phyloP scores from a whole-genome alignment of 345 rosid species.

The Citrus sp. region DNA sequence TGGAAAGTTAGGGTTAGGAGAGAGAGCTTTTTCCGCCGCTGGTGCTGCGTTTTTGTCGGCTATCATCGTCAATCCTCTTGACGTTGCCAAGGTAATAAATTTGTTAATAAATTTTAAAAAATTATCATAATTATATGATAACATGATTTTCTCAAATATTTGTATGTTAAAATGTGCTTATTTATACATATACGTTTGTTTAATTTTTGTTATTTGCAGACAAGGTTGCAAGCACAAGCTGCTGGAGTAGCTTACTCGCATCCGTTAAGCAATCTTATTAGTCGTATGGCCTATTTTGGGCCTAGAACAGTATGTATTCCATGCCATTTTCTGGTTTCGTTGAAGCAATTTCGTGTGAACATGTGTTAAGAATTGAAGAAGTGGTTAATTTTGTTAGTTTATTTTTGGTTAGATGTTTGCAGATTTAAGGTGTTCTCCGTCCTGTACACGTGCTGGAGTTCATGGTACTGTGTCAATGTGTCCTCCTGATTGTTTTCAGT shows the following conservation, averaged over 20 bases:
- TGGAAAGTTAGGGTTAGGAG: slow-evolving; percentile 54
- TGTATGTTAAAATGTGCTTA: background rate
- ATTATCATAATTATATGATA: no score
- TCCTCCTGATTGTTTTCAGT: slow-evolving; percentile 98
- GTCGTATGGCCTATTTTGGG: slow-evolving; percentile 89
- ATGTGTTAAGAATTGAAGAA: background rate
- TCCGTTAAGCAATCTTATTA: slow-evolving; percentile 73
- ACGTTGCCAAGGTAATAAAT: slow-evolving; percentile 70
- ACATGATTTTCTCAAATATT: background rate
- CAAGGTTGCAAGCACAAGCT: slow-evolving; percentile 97
- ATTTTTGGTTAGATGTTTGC: slow-evolving; percentile 71
- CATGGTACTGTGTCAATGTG: slow-evolving; percentile 97
- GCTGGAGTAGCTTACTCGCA: slow-evolving; percentile 90
- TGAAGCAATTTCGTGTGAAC: background rate
- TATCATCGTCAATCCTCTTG: slow-evolving; percentile 84
- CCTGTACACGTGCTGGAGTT: slow-evolving; percentile 92
- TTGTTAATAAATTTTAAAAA: background rate
- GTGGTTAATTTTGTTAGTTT: background rate
- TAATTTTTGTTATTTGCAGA: slow-evolving; percentile 37
- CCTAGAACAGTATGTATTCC: slow-evolving; percentile 67
- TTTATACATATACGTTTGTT: background rate
- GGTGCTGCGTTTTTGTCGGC: slow-evolving; percentile 94
- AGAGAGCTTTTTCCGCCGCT: slow-evolving; percentile 82
- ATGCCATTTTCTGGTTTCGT: background rate
- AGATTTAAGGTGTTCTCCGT: slow-evolving; percentile 90